Evolutionary conservation across 345 rosid species (phyloP).

Genomic region (Dipteronia dyeriana): DNA sequence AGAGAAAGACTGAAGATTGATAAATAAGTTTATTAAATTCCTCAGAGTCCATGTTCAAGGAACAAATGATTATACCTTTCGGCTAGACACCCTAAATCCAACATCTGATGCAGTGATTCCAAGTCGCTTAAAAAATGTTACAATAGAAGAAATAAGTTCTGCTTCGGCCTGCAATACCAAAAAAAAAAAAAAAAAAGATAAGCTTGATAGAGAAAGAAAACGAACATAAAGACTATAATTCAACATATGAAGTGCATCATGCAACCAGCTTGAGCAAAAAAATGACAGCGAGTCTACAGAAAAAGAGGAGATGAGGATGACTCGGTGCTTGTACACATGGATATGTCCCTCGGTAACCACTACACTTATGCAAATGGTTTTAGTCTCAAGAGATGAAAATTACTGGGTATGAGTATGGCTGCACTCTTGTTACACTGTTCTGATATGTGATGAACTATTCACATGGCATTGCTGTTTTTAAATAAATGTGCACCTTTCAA

Average conservation of each 20-base stretch:
- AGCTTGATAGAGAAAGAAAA: constrained; percentile 13
- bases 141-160: constrained; percentile 80
- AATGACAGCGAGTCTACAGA: not conserved
- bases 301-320: not conserved
- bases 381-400: not conserved
- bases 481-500: too few relatives aligned
- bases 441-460: not conserved
- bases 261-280: not conserved
- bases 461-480: not conserved
- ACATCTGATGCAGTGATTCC: constrained; percentile 85
- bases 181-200: not conserved
- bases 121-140: constrained; percentile 77
- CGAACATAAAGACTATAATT: not conserved
- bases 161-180: constrained; percentile 76
- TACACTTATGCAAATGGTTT: not conserved
- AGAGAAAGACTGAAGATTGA: not conserved
- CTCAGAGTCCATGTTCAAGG: not conserved
- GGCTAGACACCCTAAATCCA: constrained; percentile 91
- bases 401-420: not conserved
- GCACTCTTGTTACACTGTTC: not conserved
- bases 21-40: not conserved
- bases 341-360: not conserved
- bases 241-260: constrained; percentile 1
- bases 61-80: constrained; percentile 58
- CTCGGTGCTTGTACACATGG: not conserved